Conservation (phyloP, 345 rosid genomes). For the Citrus sp. region DNA sequence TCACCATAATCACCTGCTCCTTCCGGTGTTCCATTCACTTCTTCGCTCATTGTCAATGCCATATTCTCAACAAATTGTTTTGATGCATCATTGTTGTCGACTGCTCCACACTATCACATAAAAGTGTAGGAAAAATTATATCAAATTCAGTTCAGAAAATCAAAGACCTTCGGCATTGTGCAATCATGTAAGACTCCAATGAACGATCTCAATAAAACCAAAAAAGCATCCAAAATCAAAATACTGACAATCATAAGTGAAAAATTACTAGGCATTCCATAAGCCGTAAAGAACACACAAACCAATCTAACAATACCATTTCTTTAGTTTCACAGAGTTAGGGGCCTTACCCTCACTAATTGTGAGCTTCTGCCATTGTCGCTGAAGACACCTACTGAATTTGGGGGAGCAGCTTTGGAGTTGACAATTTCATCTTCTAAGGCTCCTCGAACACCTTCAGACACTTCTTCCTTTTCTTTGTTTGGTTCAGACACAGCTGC, state of each 20-base stretch:
- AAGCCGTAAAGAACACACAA: not conserved
- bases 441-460: slow-evolving; percentile 30
- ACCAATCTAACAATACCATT: not conserved
- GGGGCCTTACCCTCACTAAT: slow-evolving; percentile 45
- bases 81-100: slow-evolving; percentile 34
- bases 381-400: slow-evolving; percentile 40
- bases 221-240: not conserved
- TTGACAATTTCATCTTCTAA: slow-evolving; percentile 26
- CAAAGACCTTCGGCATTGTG: not conserved
- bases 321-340: not conserved
- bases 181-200: not conserved
- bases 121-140: not conserved
- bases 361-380: slow-evolving; percentile 54
- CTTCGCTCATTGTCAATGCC: slow-evolving; percentile 55
- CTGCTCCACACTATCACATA: slow-evolving; percentile 43
- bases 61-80: slow-evolving; percentile 35
- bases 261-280: not conserved
- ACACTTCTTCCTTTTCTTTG: slow-evolving; percentile 30
- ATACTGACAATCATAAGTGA: not conserved
- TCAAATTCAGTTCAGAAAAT: not conserved
- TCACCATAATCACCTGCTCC: slow-evolving; percentile 28
- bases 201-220: not conserved
- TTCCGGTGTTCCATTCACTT: slow-evolving; percentile 66
- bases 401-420: slow-evolving; percentile 38
- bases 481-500: slow-evolving; percentile 22